A percentile compares a stretch with the other conserved stretches of the same genome.
These are phyloP conservation scores for Boletus tomentosulus DNA, from an alignment of 768 basidiomycete species.

Conservation along the genomic window DNA sequence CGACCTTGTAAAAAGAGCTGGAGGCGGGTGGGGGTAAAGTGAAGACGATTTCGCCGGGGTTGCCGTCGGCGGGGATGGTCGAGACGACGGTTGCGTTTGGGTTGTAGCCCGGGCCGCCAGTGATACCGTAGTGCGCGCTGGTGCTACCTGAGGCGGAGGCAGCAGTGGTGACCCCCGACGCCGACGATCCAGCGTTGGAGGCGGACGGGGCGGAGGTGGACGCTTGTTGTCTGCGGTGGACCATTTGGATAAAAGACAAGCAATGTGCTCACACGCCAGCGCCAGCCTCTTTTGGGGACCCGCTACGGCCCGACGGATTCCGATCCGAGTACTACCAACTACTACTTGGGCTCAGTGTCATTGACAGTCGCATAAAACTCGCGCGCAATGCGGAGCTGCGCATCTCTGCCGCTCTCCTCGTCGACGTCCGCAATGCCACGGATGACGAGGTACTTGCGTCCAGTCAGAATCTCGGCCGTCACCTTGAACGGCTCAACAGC, in stretches of 20 bases:
- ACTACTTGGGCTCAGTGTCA: constrained; percentile 56
- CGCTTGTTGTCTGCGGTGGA: constrained; percentile 25
- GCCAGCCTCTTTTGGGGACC: constrained; percentile 13
- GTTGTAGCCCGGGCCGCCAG: constrained; percentile 25
- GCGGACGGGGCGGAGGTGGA: constrained; percentile 1
- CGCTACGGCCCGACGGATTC: not conserved
- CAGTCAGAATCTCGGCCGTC: constrained; percentile 65
- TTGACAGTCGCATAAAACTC: constrained; percentile 85
- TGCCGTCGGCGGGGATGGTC: constrained; percentile 35
- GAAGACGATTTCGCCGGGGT: constrained; percentile 45
- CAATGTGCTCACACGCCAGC: constrained; percentile 9
- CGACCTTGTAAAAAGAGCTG: constrained; percentile 67
- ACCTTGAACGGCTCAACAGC: constrained; percentile 50
- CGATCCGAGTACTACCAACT: not conserved
- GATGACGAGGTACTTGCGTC: constrained; percentile 79
- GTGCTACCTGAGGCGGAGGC: not conserved
- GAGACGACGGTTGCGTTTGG: constrained; percentile 17
- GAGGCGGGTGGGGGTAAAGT: constrained; percentile 57
- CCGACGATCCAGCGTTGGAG: not conserved
- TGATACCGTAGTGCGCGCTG: constrained; percentile 15
- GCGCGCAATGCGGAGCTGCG: constrained; percentile 74
- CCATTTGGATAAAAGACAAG: constrained; percentile 6
- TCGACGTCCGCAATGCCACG: constrained; percentile 60
- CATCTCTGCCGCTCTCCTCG: constrained; percentile 61
- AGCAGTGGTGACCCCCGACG: not conserved